Conservation (phyloP, 495 filamentous ascomycete species). For the Neurospora sp. region DNA sequence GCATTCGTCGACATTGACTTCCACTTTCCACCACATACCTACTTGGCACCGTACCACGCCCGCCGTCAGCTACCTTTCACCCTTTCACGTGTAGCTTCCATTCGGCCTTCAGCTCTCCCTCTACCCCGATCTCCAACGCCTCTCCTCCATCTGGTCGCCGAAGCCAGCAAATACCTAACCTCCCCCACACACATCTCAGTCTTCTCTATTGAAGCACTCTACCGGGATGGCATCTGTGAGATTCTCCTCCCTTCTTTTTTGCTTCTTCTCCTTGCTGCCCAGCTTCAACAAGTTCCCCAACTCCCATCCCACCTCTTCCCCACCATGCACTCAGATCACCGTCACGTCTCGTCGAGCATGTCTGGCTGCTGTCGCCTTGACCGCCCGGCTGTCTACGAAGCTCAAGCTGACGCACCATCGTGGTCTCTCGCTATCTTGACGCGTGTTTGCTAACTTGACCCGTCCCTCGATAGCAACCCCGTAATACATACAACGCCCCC, state of each 20-base stretch:
- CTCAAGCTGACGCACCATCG: background rate
- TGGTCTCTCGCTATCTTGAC: background rate
- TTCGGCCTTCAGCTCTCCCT: background rate
- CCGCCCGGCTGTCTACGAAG: background rate
- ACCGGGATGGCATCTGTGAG: constrained; percentile 27
- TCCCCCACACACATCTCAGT: background rate
- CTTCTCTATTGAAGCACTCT: background rate
- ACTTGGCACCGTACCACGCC: background rate
- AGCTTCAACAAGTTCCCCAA: background rate
- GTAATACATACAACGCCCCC: constrained; percentile 30
- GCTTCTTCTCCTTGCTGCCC: background rate
- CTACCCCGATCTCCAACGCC: background rate
- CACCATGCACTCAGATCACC: background rate
- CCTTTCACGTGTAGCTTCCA: background rate
- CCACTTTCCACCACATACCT: background rate
- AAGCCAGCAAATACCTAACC: constrained; percentile 2
- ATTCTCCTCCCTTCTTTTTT: background rate
- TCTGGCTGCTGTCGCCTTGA: background rate
- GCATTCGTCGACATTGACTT: background rate
- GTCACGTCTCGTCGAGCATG: background rate
- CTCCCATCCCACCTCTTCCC: background rate
- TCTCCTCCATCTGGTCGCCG: background rate
- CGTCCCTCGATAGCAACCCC: constrained; percentile 25
- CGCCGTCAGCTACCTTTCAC: background rate
- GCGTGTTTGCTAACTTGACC: constrained; percentile 1